phyloP scores from a whole-genome alignment of 1,284 basidiomycete genomes.

The Sphagnurus paluster region DNA sequence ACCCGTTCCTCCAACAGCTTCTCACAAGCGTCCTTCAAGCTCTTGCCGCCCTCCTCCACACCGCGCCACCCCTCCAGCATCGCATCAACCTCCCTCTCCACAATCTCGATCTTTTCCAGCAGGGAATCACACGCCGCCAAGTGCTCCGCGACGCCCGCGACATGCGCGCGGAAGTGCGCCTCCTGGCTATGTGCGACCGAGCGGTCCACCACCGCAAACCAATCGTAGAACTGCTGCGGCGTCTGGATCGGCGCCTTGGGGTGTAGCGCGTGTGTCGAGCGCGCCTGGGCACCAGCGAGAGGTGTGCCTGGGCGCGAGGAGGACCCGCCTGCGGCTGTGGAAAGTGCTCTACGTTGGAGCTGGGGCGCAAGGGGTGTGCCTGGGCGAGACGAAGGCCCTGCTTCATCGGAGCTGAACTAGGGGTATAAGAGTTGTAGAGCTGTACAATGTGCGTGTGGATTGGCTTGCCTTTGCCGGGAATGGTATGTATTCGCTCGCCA shows the following conservation, averaged over 20 bases:
- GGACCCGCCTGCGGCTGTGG: constrained; percentile 13
- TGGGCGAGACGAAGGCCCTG: constrained; percentile 23
- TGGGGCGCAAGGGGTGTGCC: constrained; percentile 20
- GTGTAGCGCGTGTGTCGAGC: constrained; percentile 50
- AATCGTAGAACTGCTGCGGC: constrained; percentile 93
- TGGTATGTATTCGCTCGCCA: constrained; percentile 58
- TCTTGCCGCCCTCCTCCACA: constrained; percentile 87
- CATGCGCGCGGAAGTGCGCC: constrained; percentile 82
- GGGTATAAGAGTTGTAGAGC: constrained; percentile 6
- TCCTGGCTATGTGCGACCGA: constrained; percentile 91
- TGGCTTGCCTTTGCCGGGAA: constrained; percentile 70
- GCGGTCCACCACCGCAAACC: constrained; percentile 85
- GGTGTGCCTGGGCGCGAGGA: constrained; percentile 24
- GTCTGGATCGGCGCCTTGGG: constrained; percentile 78
- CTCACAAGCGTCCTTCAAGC: constrained; percentile 88
- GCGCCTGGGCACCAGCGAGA: constrained; percentile 15
- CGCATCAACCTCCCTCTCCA: constrained; percentile 71
- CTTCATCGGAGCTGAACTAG: constrained; percentile 26
- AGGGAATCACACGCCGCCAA: constrained; percentile 75
- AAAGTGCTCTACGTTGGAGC: too few species aligned
- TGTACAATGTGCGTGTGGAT: not conserved
- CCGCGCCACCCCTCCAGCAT: constrained; percentile 84
- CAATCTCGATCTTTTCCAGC: constrained; percentile 65
- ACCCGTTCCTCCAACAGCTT: constrained; percentile 85
- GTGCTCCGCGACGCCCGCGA: constrained; percentile 72